A percentile compares a stretch with the other conserved stretches of the same genome.
Conservation (phyloP, 116 monocot species). For the Posidonia oceanica region DNA sequence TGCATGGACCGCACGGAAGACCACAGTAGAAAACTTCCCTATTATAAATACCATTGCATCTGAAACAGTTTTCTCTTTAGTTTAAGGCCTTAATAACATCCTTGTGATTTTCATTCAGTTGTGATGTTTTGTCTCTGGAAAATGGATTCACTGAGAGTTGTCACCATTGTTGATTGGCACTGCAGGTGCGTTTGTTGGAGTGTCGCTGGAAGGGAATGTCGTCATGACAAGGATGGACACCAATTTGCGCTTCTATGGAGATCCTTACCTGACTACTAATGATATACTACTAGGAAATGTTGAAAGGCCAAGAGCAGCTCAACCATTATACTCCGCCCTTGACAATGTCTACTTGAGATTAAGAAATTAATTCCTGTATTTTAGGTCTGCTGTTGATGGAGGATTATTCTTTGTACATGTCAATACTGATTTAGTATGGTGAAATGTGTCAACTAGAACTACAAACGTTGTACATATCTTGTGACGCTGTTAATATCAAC, state of each 20-base stretch:
- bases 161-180: too few relatives aligned
- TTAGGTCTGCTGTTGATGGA: background rate
- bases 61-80: too few relatives aligned
- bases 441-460: too few relatives aligned
- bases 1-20: too few relatives aligned
- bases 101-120: too few relatives aligned
- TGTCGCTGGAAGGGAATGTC: constrained; percentile 51
- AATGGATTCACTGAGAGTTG: too few relatives aligned
- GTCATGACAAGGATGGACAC: constrained; percentile 37
- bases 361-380: background rate
- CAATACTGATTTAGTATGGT: background rate
- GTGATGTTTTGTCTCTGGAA: too few relatives aligned
- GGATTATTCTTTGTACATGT: background rate
- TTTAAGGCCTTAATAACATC: too few relatives aligned
- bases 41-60: too few relatives aligned
- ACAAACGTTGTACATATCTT: too few relatives aligned
- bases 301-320: constrained; percentile 41
- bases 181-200: constrained; percentile 70
- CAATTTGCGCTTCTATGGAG: constrained; percentile 50
- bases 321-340: constrained; percentile 35
- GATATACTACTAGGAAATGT: constrained; percentile 50
- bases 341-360: constrained; percentile 9
- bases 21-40: too few relatives aligned
- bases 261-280: constrained; percentile 37
- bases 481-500: too few relatives aligned